Evolutionary conservation across 2,329 filamentous ascomycete genomes (phyloP).

Genomic region (Leptodontidium sp.): DNA sequence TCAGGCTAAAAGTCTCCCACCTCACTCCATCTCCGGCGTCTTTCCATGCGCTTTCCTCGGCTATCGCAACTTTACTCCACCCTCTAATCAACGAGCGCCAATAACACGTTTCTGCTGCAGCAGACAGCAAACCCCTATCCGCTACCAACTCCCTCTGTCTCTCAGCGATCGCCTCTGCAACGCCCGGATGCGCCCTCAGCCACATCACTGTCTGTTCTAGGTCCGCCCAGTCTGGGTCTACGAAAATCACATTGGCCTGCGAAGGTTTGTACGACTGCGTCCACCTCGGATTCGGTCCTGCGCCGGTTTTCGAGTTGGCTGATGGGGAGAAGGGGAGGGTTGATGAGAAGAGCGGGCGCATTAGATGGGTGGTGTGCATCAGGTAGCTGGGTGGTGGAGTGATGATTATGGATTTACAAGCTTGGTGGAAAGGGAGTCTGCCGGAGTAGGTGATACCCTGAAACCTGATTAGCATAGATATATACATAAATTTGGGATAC

Average conservation of each 20-base stretch:
- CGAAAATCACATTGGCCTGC: slow-evolving; percentile 59
- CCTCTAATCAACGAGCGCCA: slow-evolving; percentile 59
- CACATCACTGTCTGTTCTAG: slow-evolving; percentile 56
- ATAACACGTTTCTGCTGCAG: slow-evolving; percentile 61
- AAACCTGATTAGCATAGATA: background rate
- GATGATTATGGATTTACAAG: slow-evolving; percentile 58
- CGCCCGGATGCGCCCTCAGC: slow-evolving; percentile 53
- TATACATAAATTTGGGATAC: background rate
- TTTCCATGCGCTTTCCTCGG: slow-evolving; percentile 49
- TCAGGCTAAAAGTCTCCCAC: slow-evolving; percentile 43
- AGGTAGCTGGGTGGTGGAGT: slow-evolving; percentile 58
- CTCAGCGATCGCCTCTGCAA: slow-evolving; percentile 56
- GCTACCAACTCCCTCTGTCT: slow-evolving; percentile 56
- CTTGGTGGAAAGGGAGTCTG: slow-evolving; percentile 59
- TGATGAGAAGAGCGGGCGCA: slow-evolving; percentile 54
- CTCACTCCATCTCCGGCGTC: slow-evolving; percentile 44
- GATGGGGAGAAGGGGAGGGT: slow-evolving; percentile 37
- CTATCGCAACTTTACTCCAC: slow-evolving; percentile 54
- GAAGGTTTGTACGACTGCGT: slow-evolving; percentile 46
- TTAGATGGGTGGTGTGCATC: slow-evolving; percentile 59
- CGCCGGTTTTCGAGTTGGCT: slow-evolving; percentile 11
- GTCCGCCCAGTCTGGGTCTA: slow-evolving; percentile 60
- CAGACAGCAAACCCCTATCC: slow-evolving; percentile 55
- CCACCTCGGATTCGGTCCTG: slow-evolving; percentile 49
- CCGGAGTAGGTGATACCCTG: slow-evolving; percentile 61